A percentile compares a stretch with the other conserved stretches of the same genome.
These are phyloP conservation scores for Aspergillus calidoustus DNA, from an alignment of 2,329 filamentous ascomycete genomes.

Conservation along the genomic window DNA sequence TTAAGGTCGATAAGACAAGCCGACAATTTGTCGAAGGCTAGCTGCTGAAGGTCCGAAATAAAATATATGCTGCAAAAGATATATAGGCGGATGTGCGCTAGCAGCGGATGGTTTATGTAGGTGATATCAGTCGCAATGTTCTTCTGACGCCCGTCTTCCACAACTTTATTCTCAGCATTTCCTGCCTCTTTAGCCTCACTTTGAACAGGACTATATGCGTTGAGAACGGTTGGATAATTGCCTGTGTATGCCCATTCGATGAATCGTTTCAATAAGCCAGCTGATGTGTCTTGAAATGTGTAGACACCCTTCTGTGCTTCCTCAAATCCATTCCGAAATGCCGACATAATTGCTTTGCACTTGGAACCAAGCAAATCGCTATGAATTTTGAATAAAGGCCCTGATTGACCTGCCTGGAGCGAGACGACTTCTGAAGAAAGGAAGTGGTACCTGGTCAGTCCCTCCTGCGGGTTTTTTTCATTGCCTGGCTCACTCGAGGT, in stretches of 20 bases:
- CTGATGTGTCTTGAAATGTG: constrained; percentile 14
- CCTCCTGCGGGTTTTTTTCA: too few species aligned
- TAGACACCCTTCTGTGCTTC: constrained; percentile 13
- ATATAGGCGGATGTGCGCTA: constrained; percentile 19
- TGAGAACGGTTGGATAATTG: constrained; percentile 12
- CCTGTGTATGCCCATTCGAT: constrained; percentile 20
- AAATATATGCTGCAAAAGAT: constrained; percentile 20
- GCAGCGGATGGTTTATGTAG: constrained; percentile 16
- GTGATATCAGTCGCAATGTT: constrained; percentile 3
- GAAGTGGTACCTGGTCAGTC: not conserved
- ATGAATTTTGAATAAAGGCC: constrained; percentile 18
- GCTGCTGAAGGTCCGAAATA: constrained; percentile 16
- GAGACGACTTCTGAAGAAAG: constrained; percentile 9
- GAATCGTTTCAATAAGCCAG: constrained; percentile 13
- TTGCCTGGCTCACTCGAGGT: too few species aligned
- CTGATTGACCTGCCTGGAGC: constrained; percentile 6
- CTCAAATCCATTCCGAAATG: constrained; percentile 8
- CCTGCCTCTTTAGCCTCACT: not conserved
- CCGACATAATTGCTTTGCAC: constrained; percentile 7
- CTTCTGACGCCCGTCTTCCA: not conserved
- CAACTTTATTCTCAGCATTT: constrained; percentile 2
- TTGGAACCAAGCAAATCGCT: constrained; percentile 16
- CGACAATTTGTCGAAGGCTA: constrained; percentile 16
- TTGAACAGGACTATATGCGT: not conserved
- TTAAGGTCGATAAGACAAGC: constrained; percentile 2